Percentiles rank a stretch among this genome's conserved stretches.
Evolutionary conservation across 1,284 basidiomycete species (phyloP).

Genomic region (Leccinum insolens): DNA sequence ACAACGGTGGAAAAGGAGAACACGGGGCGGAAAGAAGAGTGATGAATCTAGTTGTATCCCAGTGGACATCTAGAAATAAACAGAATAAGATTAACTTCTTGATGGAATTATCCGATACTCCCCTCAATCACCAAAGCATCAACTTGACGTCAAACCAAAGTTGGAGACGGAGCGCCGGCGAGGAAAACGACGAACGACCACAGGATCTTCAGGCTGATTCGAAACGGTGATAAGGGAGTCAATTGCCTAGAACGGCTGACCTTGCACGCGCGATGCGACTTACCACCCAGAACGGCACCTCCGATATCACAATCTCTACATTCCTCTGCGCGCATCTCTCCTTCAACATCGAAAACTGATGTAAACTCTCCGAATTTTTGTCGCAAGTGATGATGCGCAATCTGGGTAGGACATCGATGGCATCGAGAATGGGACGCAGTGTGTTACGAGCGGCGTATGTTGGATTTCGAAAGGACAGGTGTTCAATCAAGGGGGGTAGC

Average conservation of each 20-base stretch:
- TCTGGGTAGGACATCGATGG: slow-evolving; percentile 37
- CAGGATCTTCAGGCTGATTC: slow-evolving; percentile 44
- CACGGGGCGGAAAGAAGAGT: neutral
- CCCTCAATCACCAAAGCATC: slow-evolving; percentile 14
- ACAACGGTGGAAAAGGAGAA: neutral
- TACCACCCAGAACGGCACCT: slow-evolving; percentile 41
- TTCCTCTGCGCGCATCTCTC: slow-evolving; percentile 35
- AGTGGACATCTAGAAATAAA: neutral
- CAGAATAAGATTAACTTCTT: neutral
- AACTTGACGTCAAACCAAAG: slow-evolving; percentile 40
- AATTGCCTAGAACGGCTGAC: neutral
- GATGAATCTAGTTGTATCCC: neutral
- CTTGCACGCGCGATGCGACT: slow-evolving; percentile 16
- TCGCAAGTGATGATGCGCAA: slow-evolving; percentile 44
- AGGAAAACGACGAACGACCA: slow-evolving; percentile 41
- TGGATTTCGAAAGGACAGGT: slow-evolving; percentile 42
- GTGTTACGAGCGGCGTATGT: slow-evolving; percentile 26
- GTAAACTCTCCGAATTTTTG: slow-evolving; percentile 21
- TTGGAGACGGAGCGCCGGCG: slow-evolving; percentile 44
- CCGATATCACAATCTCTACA: slow-evolving; percentile 34
- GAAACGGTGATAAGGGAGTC: neutral
- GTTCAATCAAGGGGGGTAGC: slow-evolving; percentile 43
- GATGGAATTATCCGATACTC: neutral
- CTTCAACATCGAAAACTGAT: slow-evolving; percentile 30
- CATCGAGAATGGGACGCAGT: slow-evolving; percentile 36